Conservation (phyloP, 208 protist genomes). For the Zelonia costaricensis region DNA sequence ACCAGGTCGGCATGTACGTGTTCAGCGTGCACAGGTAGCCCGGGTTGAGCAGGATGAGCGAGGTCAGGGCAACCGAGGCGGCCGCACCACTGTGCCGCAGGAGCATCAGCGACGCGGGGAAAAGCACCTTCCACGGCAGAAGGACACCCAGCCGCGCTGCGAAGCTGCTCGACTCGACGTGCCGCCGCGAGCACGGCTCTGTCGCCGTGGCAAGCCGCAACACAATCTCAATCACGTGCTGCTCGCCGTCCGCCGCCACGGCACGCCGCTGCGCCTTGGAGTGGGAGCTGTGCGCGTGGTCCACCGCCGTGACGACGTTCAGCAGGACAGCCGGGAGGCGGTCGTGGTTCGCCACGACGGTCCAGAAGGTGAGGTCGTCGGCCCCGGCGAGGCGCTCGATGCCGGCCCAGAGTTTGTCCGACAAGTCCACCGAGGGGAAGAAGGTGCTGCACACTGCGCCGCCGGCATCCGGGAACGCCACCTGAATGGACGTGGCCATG, state of each 20-base stretch:
- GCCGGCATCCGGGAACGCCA: slow-evolving; percentile 58
- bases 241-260: slow-evolving; percentile 43
- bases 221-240: slow-evolving; percentile 43
- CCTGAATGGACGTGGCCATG: slow-evolving; percentile 20
- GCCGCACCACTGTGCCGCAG: slow-evolving; percentile 53
- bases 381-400: slow-evolving; percentile 52
- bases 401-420: slow-evolving; percentile 66
- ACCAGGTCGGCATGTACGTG: slow-evolving; percentile 50
- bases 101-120: slow-evolving; percentile 49
- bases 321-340: slow-evolving; percentile 39
- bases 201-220: slow-evolving; percentile 60
- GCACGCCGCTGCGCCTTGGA: slow-evolving; percentile 28
- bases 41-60: slow-evolving; percentile 61
- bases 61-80: slow-evolving; percentile 63
- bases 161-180: slow-evolving; percentile 40
- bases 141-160: slow-evolving; percentile 41
- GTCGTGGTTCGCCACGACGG: slow-evolving; percentile 62
- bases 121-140: slow-evolving; percentile 51
- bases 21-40: slow-evolving; percentile 55
- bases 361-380: slow-evolving; percentile 88
- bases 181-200: slow-evolving; percentile 29
- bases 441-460: slow-evolving; percentile 59
- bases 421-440: slow-evolving; percentile 64
- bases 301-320: slow-evolving; percentile 55
- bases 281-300: slow-evolving; percentile 72